Percentiles rank a stretch among this genome's conserved stretches.
phyloP scores from a whole-genome alignment of 2,329 filamentous ascomycete genomes.

The Colletotrichum sp. region DNA sequence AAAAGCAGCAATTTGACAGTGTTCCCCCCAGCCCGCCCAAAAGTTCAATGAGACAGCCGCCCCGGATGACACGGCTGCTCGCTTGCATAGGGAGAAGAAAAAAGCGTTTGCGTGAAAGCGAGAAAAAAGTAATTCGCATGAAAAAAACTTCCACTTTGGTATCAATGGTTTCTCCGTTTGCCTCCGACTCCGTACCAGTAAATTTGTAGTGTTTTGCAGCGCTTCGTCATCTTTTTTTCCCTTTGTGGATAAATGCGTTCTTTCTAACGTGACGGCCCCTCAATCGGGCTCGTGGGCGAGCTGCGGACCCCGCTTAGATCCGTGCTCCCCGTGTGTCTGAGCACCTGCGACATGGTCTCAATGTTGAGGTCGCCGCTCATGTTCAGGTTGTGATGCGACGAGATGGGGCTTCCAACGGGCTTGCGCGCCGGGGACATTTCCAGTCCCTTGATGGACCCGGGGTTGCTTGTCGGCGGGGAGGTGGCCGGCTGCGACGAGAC shows the following conservation, averaged over 20 bases:
- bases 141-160: slow-evolving; percentile 19
- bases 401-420: slow-evolving; percentile 67
- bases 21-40: background rate
- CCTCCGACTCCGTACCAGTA: slow-evolving; percentile 18
- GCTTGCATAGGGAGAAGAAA: background rate
- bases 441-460: slow-evolving; percentile 74
- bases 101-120: background rate
- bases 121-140: background rate
- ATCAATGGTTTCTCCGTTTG: slow-evolving; percentile 20
- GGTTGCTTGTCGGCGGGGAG: slow-evolving; percentile 78
- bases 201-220: background rate
- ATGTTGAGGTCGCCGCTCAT: slow-evolving; percentile 76
- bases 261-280: slow-evolving; percentile 28
- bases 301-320: slow-evolving; percentile 69
- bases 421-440: slow-evolving; percentile 69
- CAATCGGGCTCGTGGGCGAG: slow-evolving; percentile 62
- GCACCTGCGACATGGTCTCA: slow-evolving; percentile 91
- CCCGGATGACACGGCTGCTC: background rate
- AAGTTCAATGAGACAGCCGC: background rate
- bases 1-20: background rate
- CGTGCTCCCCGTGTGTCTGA: slow-evolving; percentile 82
- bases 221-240: background rate
- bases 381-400: slow-evolving; percentile 55
- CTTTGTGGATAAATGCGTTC: background rate
- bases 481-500: slow-evolving; percentile 72